phyloP scores from a whole-genome alignment of 345 rosid genomes.

The Acer campestre region DNA sequence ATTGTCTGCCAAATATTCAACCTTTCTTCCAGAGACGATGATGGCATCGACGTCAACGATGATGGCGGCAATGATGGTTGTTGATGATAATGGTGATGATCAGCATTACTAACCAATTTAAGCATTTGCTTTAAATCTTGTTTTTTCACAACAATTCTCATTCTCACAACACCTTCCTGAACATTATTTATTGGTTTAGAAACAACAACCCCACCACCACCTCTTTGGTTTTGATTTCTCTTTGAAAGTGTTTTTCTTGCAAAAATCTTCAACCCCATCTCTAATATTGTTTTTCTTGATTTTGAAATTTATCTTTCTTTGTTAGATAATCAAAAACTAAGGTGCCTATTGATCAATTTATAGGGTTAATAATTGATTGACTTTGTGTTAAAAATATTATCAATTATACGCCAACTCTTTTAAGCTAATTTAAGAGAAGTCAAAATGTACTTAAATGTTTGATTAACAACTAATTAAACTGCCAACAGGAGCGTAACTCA shows the following conservation, averaged over 20 bases:
- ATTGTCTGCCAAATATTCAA: conserved; percentile 10
- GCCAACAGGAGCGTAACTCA: too few species aligned
- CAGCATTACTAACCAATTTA: conserved; percentile 24
- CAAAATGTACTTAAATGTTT: too few species aligned
- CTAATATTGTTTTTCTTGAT: not conserved
- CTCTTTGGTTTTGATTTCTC: conserved; percentile 20
- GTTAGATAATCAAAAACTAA: not conserved
- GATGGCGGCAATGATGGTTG: not conserved
- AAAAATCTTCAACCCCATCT: not conserved
- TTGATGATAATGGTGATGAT: not conserved
- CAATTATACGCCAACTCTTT: too few species aligned
- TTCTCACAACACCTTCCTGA: conserved; percentile 28
- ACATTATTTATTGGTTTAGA: conserved; percentile 33
- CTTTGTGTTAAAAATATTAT: too few species aligned
- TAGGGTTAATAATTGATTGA: not conserved
- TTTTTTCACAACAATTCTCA: conserved; percentile 43
- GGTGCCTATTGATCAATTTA: not conserved
- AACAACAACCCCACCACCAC: conserved; percentile 21
- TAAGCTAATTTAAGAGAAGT: too few species aligned
- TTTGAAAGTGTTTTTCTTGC: conserved; percentile 25
- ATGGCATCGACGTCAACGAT: not conserved
- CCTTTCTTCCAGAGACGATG: not conserved
- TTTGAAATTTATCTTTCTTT: not conserved
- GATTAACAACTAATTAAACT: too few species aligned
- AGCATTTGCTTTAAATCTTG: conserved; percentile 49